These are phyloP conservation scores for Coemansia sp. DNA, from an alignment of 192 early-diverging fungal species.

Conservation along the genomic window DNA sequence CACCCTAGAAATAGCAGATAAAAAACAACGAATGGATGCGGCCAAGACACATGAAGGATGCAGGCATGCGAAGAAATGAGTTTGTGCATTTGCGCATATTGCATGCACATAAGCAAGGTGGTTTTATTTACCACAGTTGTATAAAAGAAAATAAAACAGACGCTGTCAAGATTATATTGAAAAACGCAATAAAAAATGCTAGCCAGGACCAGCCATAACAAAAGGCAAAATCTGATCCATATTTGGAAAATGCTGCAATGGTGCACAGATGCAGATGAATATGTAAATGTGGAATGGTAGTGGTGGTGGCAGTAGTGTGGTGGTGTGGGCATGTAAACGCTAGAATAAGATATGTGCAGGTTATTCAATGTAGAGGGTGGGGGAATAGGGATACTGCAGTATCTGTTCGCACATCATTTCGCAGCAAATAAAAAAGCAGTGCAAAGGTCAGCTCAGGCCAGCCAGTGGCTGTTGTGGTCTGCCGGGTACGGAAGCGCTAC, in stretches of 20 bases:
- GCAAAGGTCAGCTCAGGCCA: constrained; percentile 2
- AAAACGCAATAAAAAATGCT: not conserved
- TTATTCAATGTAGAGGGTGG: not conserved
- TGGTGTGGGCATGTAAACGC: not conserved
- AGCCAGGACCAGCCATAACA: too few species aligned
- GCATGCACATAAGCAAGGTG: not conserved
- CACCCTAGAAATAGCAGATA: not conserved
- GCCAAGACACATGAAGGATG: not conserved
- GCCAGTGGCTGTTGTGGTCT: constrained; percentile 6
- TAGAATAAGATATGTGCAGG: not conserved
- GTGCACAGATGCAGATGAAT: constrained; percentile 4
- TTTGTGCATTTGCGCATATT: not conserved
- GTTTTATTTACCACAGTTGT: not conserved
- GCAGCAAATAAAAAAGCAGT: too few species aligned
- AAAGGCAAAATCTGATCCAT: too few species aligned
- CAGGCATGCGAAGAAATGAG: not conserved
- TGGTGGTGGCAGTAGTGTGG: not conserved
- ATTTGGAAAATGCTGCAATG: constrained; percentile 3
- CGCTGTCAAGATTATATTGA: not conserved
- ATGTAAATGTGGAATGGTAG: not conserved
- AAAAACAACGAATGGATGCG: not conserved
- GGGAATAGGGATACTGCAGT: constrained; percentile 4
- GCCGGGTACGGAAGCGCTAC: constrained; percentile 33
- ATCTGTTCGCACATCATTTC: too few species aligned
- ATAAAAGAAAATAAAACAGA: not conserved